phyloP scores from a whole-genome alignment of 495 filamentous ascomycete genomes.

The Astrothelium subdiscretum region DNA sequence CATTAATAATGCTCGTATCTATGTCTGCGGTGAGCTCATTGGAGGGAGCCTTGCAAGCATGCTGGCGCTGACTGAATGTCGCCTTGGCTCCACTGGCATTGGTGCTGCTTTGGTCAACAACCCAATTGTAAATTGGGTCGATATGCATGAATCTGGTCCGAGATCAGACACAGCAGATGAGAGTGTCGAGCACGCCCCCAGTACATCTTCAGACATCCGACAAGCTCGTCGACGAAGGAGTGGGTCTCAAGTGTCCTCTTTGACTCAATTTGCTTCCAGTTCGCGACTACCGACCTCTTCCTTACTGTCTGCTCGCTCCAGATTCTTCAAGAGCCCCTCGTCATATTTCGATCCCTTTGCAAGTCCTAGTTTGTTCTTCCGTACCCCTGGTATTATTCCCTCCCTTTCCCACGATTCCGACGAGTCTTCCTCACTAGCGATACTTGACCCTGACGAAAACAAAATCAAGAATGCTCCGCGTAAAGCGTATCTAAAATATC shows the following conservation, averaged over 20 bases:
- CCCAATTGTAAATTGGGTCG: constrained; percentile 34
- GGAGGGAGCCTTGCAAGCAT: constrained; percentile 46
- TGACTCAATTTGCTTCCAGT: constrained; percentile 1
- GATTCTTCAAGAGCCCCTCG: constrained; percentile 37
- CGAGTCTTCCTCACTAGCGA: background rate
- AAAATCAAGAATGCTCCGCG: background rate
- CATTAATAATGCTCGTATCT: constrained; percentile 21
- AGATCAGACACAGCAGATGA: background rate
- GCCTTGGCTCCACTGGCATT: constrained; percentile 22
- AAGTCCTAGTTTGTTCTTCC: constrained; percentile 46
- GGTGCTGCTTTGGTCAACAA: constrained; percentile 31
- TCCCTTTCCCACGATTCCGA: background rate
- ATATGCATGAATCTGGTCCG: constrained; percentile 7
- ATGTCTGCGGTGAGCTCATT: constrained; percentile 41
- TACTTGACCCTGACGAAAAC: background rate
- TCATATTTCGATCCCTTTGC: constrained; percentile 49
- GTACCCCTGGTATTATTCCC: constrained; percentile 36
- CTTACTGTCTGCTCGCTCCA: constrained; percentile 29
- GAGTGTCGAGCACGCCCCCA: background rate
- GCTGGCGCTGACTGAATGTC: constrained; percentile 48
- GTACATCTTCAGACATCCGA: background rate
- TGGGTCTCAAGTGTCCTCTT: background rate
- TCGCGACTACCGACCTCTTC: constrained; percentile 22
- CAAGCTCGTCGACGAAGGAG: background rate
- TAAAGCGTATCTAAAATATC: background rate